Base-by-base conservation (phyloP, 257 asterid genomes). In the Paulownia fortunei region DNA sequence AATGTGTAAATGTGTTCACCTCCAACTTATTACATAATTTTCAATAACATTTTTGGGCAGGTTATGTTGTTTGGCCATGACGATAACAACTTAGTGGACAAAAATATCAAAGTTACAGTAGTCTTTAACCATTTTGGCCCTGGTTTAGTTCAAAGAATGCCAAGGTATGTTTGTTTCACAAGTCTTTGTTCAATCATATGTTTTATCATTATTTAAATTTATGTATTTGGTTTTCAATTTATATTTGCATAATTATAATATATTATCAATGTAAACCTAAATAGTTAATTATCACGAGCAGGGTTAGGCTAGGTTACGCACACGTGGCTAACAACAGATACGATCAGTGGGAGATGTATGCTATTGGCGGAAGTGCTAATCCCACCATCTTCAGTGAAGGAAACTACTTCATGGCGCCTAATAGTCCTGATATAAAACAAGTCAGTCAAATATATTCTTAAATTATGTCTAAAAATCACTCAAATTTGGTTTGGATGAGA, bases 361-460 rank as follows among this genome's bases (percentile, higher is more conserved):
- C 96, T 1, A 92, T 94, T 47, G 98, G 98, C 39, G 98, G 98
- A 6, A 94, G 98, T 78, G 96, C 97, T 13, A 86, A 92, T 83
- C 98, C 98, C 10, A 91, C 95, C 76, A 94, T 94, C 27, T 86
- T 94, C 51, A 94, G 98, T 39, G 98, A 94, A 84, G 98, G 97
- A 26, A 94, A 94, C 77, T 92, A 92, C 79, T 94, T 85, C 82
- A 66, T 85, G 87, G 98, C 98, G 32, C 86, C 97, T 13, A 81
- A 84, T 58, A 70, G 16, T 19, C 63, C 78, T 15, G 34, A 78
- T 19, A n/a, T 32, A 6, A 90, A 91, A 80, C 84, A 91, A 85
- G 97, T 92, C 75, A 84, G 85, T 52, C 12, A 61, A 15, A 1
- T 5, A 23, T 55, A 12, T 9, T 2, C 27, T 18, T 24, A 18